Evolutionary conservation across 1,284 basidiomycete genomes (phyloP).

Genomic region (Ustilago curta): DNA sequence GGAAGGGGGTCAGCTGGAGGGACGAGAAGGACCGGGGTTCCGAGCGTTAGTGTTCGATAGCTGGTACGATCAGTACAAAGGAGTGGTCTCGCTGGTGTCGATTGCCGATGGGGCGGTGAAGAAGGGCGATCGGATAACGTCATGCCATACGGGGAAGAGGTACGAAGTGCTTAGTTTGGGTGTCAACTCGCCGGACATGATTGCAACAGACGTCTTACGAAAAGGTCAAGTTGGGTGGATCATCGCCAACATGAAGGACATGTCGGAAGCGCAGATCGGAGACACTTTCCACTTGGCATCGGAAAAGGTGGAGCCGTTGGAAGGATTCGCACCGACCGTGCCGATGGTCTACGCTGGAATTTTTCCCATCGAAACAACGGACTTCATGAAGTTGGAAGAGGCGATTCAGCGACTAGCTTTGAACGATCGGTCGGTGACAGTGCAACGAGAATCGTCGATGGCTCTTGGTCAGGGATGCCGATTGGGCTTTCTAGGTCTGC

Average conservation of each 20-base stretch:
- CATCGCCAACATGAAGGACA: slow-evolving; percentile 95
- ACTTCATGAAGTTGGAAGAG: slow-evolving; percentile 94
- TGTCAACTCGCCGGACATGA: slow-evolving; percentile 80
- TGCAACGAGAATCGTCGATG: slow-evolving; percentile 91
- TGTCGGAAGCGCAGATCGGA: slow-evolving; percentile 92
- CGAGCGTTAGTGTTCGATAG: slow-evolving; percentile 90
- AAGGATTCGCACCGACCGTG: slow-evolving; percentile 91
- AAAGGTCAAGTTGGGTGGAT: slow-evolving; percentile 86
- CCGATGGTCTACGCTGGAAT: slow-evolving; percentile 98
- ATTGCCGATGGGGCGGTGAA: slow-evolving; percentile 75
- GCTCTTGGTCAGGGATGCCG: slow-evolving; percentile 95
- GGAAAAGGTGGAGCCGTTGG: slow-evolving; percentile 82
- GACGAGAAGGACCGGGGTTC: slow-evolving; percentile 54
- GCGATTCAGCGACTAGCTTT: slow-evolving; percentile 87
- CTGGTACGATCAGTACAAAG: slow-evolving; percentile 95
- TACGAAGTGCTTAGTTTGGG: slow-evolving; percentile 94
- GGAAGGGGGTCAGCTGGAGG: slow-evolving; percentile 44
- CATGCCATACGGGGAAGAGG: slow-evolving; percentile 85
- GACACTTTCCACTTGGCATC: slow-evolving; percentile 88
- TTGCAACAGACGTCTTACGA: slow-evolving; percentile 73
- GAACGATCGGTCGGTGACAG: slow-evolving; percentile 88
- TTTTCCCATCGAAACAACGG: slow-evolving; percentile 90
- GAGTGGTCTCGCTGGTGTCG: slow-evolving; percentile 91
- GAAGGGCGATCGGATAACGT: slow-evolving; percentile 77
- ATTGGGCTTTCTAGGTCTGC: slow-evolving; percentile 91